These are phyloP conservation scores for Talaromyces trachyspermus DNA, from an alignment of 495 filamentous ascomycete species.

Conservation along the genomic window DNA sequence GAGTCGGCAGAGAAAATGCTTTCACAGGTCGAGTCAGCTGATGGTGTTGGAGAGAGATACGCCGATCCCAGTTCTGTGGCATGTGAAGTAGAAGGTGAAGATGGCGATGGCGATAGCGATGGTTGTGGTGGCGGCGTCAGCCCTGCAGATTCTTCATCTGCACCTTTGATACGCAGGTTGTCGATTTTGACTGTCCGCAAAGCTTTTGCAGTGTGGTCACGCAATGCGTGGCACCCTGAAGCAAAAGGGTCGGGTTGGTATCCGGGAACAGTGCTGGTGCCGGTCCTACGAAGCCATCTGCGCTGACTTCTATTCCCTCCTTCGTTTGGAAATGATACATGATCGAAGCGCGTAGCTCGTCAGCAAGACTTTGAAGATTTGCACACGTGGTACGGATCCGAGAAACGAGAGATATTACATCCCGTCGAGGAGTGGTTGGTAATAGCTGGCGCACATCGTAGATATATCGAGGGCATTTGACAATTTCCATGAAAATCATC, in stretches of 20 bases:
- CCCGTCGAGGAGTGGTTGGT: slow-evolving; percentile 4
- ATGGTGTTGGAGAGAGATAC: slow-evolving; percentile 2
- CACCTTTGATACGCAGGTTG: not conserved
- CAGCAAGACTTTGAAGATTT: slow-evolving; percentile 19
- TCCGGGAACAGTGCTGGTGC: slow-evolving; percentile 22
- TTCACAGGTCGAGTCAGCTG: slow-evolving; percentile 7
- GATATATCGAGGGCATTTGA: slow-evolving; percentile 18
- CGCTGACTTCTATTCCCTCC: slow-evolving; percentile 5
- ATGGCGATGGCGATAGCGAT: not conserved
- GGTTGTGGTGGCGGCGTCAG: not conserved
- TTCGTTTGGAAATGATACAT: slow-evolving; percentile 14
- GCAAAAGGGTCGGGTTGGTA: slow-evolving; percentile 17
- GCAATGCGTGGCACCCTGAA: slow-evolving; percentile 20
- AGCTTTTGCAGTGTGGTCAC: slow-evolving; percentile 8
- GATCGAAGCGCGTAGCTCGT: slow-evolving; percentile 21
- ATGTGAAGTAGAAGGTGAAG: not conserved
- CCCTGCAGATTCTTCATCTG: not conserved
- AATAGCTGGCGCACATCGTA: slow-evolving; percentile 5
- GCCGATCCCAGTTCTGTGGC: not conserved
- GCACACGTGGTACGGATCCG: slow-evolving; percentile 19
- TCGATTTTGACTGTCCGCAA: not conserved
- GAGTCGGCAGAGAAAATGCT: not conserved
- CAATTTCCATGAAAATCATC: slow-evolving; percentile 18
- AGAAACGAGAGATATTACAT: slow-evolving; percentile 11
- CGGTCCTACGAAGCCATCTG: slow-evolving; percentile 20